phyloP scores from a whole-genome alignment of 176 grass and related monocot genomes.

The Rhipidocladum racemiflorum region DNA sequence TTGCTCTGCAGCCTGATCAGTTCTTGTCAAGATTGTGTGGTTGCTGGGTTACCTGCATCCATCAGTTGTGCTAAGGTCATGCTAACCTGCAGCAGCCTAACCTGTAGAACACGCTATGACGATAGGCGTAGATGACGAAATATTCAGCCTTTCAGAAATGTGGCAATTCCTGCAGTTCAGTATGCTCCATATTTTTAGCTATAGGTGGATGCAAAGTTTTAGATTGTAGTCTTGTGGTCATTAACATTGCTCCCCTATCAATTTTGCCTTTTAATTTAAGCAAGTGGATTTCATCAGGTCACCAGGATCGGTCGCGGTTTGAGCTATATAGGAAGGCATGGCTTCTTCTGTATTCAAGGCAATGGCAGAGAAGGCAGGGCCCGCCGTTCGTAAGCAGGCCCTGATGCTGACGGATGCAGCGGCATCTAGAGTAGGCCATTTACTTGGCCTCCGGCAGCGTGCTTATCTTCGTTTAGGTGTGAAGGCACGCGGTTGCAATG shows the following conservation, averaged over 20 bases:
- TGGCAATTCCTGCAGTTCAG: neutral
- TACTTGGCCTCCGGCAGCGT: constrained; percentile 47
- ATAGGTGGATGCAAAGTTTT: neutral
- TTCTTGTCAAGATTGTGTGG: neutral
- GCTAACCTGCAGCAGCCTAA: neutral
- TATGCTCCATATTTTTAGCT: neutral
- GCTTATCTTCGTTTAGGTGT: constrained; percentile 57
- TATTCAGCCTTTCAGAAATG: neutral
- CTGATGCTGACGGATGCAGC: constrained; percentile 45
- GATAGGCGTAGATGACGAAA: neutral
- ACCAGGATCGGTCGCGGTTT: neutral
- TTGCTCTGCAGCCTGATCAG: neutral
- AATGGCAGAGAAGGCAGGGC: constrained; percentile 42
- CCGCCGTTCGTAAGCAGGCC: constrained; percentile 49
- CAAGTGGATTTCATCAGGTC: neutral
- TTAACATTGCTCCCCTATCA: neutral
- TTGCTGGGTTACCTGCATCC: neutral
- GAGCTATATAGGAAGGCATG: neutral
- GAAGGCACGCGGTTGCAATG: constrained; percentile 68
- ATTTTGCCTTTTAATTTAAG: neutral
- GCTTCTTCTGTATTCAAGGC: constrained; percentile 47
- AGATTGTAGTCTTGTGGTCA: neutral
- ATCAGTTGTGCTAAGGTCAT: neutral
- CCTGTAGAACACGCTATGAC: neutral
- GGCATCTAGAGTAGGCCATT: constrained; percentile 39